Evolutionary conservation across 2,329 filamentous ascomycete species (phyloP).

Genomic region (Scleromitrula shiraiana): DNA sequence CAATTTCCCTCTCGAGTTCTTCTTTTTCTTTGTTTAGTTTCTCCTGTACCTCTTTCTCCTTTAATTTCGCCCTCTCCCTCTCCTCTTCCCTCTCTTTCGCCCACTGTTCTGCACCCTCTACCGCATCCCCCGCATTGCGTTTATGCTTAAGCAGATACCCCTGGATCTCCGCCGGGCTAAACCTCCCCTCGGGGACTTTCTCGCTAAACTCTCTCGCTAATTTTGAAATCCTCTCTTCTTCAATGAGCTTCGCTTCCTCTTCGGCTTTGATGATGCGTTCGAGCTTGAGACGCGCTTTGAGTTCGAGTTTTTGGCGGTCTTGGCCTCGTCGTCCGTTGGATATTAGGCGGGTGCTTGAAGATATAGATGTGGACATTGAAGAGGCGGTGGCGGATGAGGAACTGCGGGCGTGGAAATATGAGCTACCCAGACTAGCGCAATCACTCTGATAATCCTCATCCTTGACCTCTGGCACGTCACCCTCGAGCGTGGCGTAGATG

Average conservation of each 20-base stretch:
- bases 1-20: conserved; percentile 12
- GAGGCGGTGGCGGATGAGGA: conserved; percentile 24
- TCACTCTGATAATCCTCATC: neutral
- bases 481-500: conserved; percentile 33
- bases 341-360: no score
- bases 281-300: neutral
- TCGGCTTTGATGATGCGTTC: conserved; percentile 3
- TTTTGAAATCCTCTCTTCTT: conserved; percentile 22
- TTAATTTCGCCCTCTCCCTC: conserved; percentile 32
- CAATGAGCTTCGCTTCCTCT: conserved; percentile 12
- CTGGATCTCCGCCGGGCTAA: conserved; percentile 57
- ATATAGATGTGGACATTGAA: no score
- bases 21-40: conserved; percentile 16
- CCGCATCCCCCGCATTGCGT: conserved; percentile 45
- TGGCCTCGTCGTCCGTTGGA: no score
- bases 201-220: conserved; percentile 45
- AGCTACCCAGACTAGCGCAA: no score
- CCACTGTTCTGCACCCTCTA: conserved; percentile 47
- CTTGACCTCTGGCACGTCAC: conserved; percentile 15
- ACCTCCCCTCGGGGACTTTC: conserved; percentile 42
- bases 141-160: conserved; percentile 58
- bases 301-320: no score
- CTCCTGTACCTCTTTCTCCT: conserved; percentile 23
- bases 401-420: no score
- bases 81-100: conserved; percentile 42